A percentile compares a stretch with the other conserved stretches of the same genome.
phyloP scores from a whole-genome alignment of 192 early-diverging fungal species.

The Neocallimastix lanati region DNA sequence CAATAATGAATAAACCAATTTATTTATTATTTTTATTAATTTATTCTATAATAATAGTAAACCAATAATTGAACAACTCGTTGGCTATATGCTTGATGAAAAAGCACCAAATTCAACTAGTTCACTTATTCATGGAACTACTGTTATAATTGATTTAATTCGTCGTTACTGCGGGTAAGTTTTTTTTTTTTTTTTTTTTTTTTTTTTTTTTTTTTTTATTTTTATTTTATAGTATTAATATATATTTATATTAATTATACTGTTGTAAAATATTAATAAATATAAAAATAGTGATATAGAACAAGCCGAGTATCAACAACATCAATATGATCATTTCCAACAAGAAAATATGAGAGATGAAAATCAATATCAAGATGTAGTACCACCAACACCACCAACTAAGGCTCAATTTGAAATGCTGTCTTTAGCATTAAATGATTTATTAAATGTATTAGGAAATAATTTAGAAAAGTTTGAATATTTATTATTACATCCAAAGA shows the following conservation, averaged over 20 bases:
- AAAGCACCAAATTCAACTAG: conserved; percentile 62
- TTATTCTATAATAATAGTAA: conserved; percentile 36
- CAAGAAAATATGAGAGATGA: neutral
- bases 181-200: too few species aligned
- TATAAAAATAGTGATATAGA: conserved; percentile 45
- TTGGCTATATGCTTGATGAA: conserved; percentile 71
- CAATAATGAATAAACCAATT: too few species aligned
- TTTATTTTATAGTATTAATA: neutral
- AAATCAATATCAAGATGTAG: conserved; percentile 8
- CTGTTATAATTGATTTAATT: conserved; percentile 94
- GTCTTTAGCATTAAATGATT: conserved; percentile 67
- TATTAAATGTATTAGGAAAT: conserved; percentile 68
- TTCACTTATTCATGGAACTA: conserved; percentile 81
- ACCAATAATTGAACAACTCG: conserved; percentile 54
- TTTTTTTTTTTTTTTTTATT: too few species aligned
- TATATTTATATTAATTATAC: too few species aligned
- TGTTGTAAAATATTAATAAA: too few species aligned
- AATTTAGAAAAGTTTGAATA: conserved; percentile 59
- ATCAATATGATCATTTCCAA: conserved; percentile 24
- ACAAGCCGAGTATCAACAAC: conserved; percentile 34
- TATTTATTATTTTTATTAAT: too few species aligned
- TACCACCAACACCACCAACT: conserved; percentile 12
- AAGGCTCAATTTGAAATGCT: conserved; percentile 15
- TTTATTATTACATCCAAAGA: conserved; percentile 54
- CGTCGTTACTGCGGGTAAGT: conserved; percentile 78